A percentile compares a stretch with the other conserved stretches of the same genome.
These are phyloP conservation scores for Aspergillus jensenii DNA, from an alignment of 2,329 filamentous ascomycete species.

Conservation along the genomic window DNA sequence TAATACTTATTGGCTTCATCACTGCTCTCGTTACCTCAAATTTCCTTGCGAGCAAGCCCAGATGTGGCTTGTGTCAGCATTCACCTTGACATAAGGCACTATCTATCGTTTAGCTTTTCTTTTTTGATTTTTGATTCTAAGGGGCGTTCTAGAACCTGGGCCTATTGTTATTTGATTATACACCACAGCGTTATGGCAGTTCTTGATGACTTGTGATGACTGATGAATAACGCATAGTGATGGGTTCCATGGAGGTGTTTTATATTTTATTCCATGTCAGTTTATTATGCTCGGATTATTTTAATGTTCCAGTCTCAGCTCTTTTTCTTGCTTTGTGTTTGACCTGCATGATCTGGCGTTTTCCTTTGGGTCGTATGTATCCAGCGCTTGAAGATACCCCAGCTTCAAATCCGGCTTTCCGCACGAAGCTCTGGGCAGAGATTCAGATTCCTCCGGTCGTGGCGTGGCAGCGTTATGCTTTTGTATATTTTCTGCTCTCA, in stretches of 20 bases:
- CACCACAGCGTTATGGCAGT: slow-evolving; percentile 16
- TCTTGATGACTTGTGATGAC: slow-evolving; percentile 37
- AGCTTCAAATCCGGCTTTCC: slow-evolving; percentile 26
- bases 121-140: slow-evolving; percentile 15
- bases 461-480: slow-evolving; percentile 20
- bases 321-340: background rate
- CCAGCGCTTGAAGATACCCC: slow-evolving; percentile 38
- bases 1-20: background rate
- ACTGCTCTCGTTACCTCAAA: background rate
- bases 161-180: slow-evolving; percentile 18
- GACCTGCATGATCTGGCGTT: slow-evolving; percentile 33
- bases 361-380: slow-evolving; percentile 24
- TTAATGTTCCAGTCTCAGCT: background rate
- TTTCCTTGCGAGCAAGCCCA: slow-evolving; percentile 1
- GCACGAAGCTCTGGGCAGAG: slow-evolving; percentile 25
- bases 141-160: slow-evolving; percentile 19
- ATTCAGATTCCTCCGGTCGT: slow-evolving; percentile 24
- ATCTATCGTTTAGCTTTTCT: slow-evolving; percentile 9
- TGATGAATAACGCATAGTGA: slow-evolving; percentile 38
- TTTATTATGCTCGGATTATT: slow-evolving; percentile 17
- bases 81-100: background rate
- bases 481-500: background rate
- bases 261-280: slow-evolving; percentile 10
- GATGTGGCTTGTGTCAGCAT: background rate
- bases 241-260: slow-evolving; percentile 22